These are phyloP conservation scores for Alternaria brassicicola DNA, from an alignment of 2,329 filamentous ascomycete species.

Conservation along the genomic window DNA sequence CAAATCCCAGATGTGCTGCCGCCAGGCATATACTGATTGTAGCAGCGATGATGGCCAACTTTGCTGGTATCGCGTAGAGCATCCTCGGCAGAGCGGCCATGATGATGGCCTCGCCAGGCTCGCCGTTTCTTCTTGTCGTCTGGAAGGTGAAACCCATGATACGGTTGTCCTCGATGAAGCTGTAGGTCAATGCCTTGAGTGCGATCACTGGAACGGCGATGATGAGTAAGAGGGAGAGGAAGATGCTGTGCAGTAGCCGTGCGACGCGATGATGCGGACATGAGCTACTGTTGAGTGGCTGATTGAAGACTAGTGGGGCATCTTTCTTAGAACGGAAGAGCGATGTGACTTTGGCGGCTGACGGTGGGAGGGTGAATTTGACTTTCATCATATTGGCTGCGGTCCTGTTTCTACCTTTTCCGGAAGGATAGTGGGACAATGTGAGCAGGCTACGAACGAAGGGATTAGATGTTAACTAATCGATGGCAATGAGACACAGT, in stretches of 20 bases:
- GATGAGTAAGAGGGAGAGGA: constrained; percentile 26
- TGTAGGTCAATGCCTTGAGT: constrained; percentile 39
- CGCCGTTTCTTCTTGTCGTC: constrained; percentile 17
- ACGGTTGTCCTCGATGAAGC: constrained; percentile 42
- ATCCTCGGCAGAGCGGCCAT: constrained; percentile 40
- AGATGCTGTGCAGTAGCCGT: constrained; percentile 26
- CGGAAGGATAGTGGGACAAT: neutral
- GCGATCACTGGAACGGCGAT: constrained; percentile 31
- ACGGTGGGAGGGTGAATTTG: constrained; percentile 11
- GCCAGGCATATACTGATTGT: constrained; percentile 31
- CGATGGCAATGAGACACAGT: constrained; percentile 12
- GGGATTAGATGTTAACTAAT: neutral
- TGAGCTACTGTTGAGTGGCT: constrained; percentile 15
- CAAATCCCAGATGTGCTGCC: constrained; percentile 28
- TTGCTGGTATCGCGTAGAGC: constrained; percentile 36
- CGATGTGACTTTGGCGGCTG: constrained; percentile 20
- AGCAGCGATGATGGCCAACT: constrained; percentile 34
- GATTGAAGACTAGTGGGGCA: constrained; percentile 9
- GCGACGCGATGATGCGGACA: constrained; percentile 27
- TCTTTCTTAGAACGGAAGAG: constrained; percentile 19
- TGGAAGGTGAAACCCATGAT: constrained; percentile 40
- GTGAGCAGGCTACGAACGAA: neutral
- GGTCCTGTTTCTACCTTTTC: neutral
- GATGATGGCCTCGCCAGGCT: constrained; percentile 17
- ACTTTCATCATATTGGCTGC: constrained; percentile 19